phyloP scores from a whole-genome alignment of 1,284 basidiomycete species.

The Heterobasidion parviporum region DNA sequence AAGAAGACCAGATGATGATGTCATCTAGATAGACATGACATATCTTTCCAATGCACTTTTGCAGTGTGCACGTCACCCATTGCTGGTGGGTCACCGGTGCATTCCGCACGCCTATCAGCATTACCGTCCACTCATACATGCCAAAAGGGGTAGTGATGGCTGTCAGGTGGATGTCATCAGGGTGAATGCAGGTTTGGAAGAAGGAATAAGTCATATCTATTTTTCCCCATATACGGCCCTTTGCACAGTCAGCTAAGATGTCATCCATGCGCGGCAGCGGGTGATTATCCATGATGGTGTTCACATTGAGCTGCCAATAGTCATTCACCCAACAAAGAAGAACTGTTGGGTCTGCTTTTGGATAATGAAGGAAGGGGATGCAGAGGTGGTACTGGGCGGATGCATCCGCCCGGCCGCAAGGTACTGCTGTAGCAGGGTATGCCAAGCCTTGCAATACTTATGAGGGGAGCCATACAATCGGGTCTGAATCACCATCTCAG shows the following conservation, averaged over 20 bases:
- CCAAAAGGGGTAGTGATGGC: conserved; percentile 29
- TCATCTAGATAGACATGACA: no score
- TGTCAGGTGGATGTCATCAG: no score
- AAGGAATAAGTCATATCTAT: conserved; percentile 31
- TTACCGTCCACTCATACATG: conserved; percentile 32
- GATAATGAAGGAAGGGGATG: conserved; percentile 23
- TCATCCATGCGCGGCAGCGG: conserved; percentile 10
- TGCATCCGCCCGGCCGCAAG: conserved; percentile 8
- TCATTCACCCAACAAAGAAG: conserved; percentile 27
- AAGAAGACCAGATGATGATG: no score
- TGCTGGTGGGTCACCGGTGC: no score
- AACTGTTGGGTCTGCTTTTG: conserved; percentile 20
- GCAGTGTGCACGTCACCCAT: no score
- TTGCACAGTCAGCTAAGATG: conserved; percentile 21
- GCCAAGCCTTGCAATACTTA: conserved; percentile 15
- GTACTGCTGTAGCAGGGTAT: conserved; percentile 10
- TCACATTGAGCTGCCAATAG: conserved; percentile 23
- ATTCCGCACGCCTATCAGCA: conserved; percentile 30
- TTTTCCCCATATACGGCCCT: conserved; percentile 21
- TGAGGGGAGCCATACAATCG: conserved; percentile 13
- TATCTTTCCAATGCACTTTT: no score
- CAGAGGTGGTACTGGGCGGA: conserved; percentile 15
- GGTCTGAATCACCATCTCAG: conserved; percentile 9
- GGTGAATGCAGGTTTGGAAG: conserved; percentile 25
- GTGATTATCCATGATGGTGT: conserved; percentile 21